A percentile compares a stretch with the other conserved stretches of the same genome.
These are phyloP conservation scores for Passiflora organensis DNA, from an alignment of 345 rosid genomes.

Conservation along the genomic window DNA sequence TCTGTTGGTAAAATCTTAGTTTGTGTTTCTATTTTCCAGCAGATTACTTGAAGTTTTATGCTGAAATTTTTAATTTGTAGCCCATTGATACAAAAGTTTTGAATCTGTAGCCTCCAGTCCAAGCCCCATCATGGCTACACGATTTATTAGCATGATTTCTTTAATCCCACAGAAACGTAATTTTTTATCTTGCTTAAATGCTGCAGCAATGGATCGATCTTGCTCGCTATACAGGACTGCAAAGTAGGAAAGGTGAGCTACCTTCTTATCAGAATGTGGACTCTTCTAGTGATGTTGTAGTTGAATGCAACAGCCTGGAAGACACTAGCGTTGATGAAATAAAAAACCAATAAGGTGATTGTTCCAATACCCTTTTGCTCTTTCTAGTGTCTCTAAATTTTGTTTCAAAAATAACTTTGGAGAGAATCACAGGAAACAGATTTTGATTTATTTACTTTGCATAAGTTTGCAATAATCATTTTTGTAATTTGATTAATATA, in stretches of 20 bases:
- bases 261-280: constrained; percentile 39
- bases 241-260: constrained; percentile 43
- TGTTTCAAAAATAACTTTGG: constrained; percentile 7
- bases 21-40: too few species aligned
- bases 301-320: constrained; percentile 48
- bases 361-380: neutral
- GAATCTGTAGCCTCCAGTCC: too few species aligned
- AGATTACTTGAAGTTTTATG: neutral
- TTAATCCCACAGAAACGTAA: neutral
- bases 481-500: constrained; percentile 6
- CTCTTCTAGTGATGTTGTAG: constrained; percentile 31
- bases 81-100: too few species aligned
- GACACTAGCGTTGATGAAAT: constrained; percentile 57
- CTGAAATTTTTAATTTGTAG: too few species aligned
- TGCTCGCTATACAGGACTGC: constrained; percentile 77
- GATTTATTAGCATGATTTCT: neutral
- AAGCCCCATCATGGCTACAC: neutral
- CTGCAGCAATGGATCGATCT: constrained; percentile 96
- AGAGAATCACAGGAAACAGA: neutral
- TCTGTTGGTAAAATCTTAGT: neutral
- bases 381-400: constrained; percentile 10
- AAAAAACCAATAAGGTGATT: constrained; percentile 46
- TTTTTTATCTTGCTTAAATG: constrained; percentile 15
- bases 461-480: neutral
- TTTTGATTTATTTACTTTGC: neutral